Base-by-base conservation (phyloP, 805 yeast species). In the Geotrichum ghanense region DNA sequence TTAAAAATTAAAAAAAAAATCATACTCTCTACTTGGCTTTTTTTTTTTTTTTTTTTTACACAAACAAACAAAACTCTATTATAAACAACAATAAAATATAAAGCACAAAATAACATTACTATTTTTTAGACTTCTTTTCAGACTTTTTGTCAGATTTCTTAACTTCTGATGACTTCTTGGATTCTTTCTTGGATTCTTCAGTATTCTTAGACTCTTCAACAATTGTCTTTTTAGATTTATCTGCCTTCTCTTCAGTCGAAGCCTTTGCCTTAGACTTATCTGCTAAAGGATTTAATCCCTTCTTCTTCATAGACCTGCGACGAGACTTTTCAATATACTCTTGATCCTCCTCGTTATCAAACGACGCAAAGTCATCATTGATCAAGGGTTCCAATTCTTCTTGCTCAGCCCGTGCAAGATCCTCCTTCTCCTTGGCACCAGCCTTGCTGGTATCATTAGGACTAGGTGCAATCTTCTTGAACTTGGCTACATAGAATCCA, bases 401-500 rank as follows among this genome's bases (percentile, higher is more conserved):
- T 42, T 52, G 62, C 58, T 74, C 77, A 48, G 80, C 84, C 69
- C 90, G 74, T n/a, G 94, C 92, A 49, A 74, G 65, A 26, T 71
- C 68, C 66, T 86, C 95, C 70, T 85, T 86, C 66, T 86, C 95
- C 60, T 75, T 75, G 20, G 95, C 94, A 55, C 92, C 90, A 5
- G 92, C 89, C 69, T 82, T 84, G 48, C 88, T 77, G 46, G 78
- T 78, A 66, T 85, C 95, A 57, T 82, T 84, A 42, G 89, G 83
- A 53, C 94, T 81, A 50, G 95, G 72, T 0, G 89, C 95, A 52
- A 76, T 79, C 75, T 92, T 92, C 70, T 85, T 79, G 73, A 92
- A 86, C 66, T 90, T 92, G 47, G 99, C 99, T 50, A 92, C 98
- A 65, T 71, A 92, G 75, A 92, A 92, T 21, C 99, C 99, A 67